Conservation (phyloP, 2,329 filamentous ascomycete species). For the Apiospora marii region DNA sequence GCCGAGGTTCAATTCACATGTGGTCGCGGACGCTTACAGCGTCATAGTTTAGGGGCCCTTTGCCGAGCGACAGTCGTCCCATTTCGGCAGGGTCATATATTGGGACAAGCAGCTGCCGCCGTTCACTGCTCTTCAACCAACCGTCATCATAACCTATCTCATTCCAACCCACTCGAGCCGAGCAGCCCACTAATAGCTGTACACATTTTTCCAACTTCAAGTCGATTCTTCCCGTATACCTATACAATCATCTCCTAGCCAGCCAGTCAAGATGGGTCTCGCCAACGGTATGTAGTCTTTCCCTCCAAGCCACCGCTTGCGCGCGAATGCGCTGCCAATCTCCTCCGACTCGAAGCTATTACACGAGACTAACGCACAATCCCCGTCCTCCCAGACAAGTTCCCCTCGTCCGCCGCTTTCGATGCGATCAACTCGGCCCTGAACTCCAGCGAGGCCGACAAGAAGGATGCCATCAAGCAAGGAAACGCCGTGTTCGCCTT, state of each 20-base stretch:
- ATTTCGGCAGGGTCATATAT: conserved; percentile 5
- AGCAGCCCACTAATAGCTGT: neutral
- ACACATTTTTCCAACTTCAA: neutral
- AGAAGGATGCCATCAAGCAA: conserved; percentile 85
- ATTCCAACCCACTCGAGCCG: neutral
- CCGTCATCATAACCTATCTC: neutral
- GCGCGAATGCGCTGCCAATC: neutral
- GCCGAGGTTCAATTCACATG: conserved; percentile 45
- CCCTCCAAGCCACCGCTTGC: neutral
- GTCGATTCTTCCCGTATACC: neutral
- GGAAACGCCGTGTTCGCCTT: conserved; percentile 90
- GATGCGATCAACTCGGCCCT: conserved; percentile 84
- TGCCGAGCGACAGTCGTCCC: conserved; percentile 12
- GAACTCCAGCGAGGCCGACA: conserved; percentile 72
- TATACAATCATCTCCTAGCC: neutral
- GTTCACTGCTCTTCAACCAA: neutral
- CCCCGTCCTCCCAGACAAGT: conserved; percentile 66
- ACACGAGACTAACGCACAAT: neutral
- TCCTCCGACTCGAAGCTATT: neutral
- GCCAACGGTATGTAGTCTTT: conserved; percentile 66
- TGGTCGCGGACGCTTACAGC: conserved; percentile 24
- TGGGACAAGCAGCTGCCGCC: neutral
- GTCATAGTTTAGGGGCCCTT: conserved; percentile 6
- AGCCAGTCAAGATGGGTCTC: conserved; percentile 68
- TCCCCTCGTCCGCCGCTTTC: conserved; percentile 91